Evolutionary conservation across 495 filamentous ascomycete species (phyloP).

Genomic region (Bacidia rubella): DNA sequence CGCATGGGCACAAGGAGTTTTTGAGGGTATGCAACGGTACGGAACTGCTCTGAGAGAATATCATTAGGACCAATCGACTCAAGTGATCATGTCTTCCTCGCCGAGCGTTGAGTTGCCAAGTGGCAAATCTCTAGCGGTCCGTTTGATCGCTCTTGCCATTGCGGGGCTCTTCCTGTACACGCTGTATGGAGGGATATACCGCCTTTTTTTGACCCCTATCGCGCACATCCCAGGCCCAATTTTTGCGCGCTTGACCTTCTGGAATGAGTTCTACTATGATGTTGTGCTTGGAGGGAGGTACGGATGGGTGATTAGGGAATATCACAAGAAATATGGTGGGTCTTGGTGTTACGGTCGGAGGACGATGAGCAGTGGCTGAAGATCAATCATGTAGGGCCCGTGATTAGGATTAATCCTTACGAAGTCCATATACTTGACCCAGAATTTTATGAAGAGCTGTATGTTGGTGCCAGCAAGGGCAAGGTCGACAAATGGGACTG

Average conservation of each 20-base stretch:
- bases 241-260: slow-evolving; percentile 22
- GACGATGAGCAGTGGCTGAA: too few relatives aligned
- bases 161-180: background rate
- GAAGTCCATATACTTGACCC: slow-evolving; percentile 17
- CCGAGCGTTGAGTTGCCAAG: too few relatives aligned
- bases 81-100: too few relatives aligned
- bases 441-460: slow-evolving; percentile 21
- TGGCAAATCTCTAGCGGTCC: too few relatives aligned
- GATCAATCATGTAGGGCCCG: too few relatives aligned
- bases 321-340: slow-evolving; percentile 15
- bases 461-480: slow-evolving; percentile 19
- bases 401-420: slow-evolving; percentile 14
- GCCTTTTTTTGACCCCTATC: slow-evolving; percentile 21
- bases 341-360: too few relatives aligned
- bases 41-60: too few relatives aligned
- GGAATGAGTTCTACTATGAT: slow-evolving; percentile 26
- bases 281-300: slow-evolving; percentile 14
- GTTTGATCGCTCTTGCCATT: too few relatives aligned
- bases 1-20: too few relatives aligned
- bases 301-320: slow-evolving; percentile 16
- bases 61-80: too few relatives aligned
- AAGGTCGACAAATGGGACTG: slow-evolving; percentile 29
- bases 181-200: slow-evolving; percentile 17
- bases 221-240: slow-evolving; percentile 24
- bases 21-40: too few relatives aligned